These are phyloP conservation scores for Colletotrichum spinosum DNA, from an alignment of 2,329 filamentous ascomycete genomes.

Conservation along the genomic window DNA sequence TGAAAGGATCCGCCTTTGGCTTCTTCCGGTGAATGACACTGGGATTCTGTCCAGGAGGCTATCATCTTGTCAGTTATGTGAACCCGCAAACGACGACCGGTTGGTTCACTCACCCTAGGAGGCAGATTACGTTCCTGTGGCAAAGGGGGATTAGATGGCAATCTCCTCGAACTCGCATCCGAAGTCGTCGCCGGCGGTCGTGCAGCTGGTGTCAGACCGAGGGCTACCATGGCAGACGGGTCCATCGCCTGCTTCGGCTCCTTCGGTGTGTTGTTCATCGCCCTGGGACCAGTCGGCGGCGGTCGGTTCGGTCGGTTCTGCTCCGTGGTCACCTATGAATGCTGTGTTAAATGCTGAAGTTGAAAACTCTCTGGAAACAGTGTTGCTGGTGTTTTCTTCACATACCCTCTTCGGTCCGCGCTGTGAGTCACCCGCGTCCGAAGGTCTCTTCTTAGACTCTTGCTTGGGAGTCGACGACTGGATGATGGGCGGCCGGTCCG, in stretches of 20 bases:
- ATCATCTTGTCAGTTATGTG: constrained; percentile 10
- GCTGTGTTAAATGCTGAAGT: constrained; percentile 18
- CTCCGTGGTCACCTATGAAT: constrained; percentile 33
- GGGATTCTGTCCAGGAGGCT: constrained; percentile 31
- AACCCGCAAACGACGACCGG: not conserved
- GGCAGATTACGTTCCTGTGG: constrained; percentile 22
- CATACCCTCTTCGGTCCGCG: constrained; percentile 56
- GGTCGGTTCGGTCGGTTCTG: constrained; percentile 33
- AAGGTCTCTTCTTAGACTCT: constrained; percentile 55
- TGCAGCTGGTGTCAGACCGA: constrained; percentile 60
- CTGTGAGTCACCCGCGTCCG: constrained; percentile 51
- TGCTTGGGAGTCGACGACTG: constrained; percentile 47
- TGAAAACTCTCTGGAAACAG: not conserved
- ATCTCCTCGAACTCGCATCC: constrained; percentile 24
- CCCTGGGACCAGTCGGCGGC: constrained; percentile 37
- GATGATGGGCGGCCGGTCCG: constrained; percentile 49
- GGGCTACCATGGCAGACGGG: constrained; percentile 64
- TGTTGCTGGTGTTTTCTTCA: constrained; percentile 34
- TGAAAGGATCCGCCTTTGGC: constrained; percentile 57
- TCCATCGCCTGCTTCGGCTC: constrained; percentile 50
- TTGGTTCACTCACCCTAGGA: constrained; percentile 20
- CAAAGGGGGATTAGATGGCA: constrained; percentile 14
- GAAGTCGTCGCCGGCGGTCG: constrained; percentile 48
- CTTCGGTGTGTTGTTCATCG: constrained; percentile 30
- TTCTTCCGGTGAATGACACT: constrained; percentile 50